A percentile compares a stretch with the other conserved stretches of the same genome.
Evolutionary conservation across 306 rosid species (phyloP).

Genomic region (Trifolium repens): DNA sequence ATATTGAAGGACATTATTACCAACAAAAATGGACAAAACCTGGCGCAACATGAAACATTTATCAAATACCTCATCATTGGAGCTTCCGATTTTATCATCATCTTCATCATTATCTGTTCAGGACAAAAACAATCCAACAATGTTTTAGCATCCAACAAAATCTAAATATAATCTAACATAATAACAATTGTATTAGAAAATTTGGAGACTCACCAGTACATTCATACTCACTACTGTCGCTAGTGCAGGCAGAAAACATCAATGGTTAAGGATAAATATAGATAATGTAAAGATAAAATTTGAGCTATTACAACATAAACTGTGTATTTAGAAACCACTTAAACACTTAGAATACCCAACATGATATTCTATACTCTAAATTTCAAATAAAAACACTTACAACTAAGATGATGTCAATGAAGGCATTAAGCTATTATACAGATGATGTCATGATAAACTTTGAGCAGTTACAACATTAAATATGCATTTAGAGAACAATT

Average conservation of each 20-base stretch:
- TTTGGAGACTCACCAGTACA: constrained; percentile 51
- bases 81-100: constrained; percentile 44
- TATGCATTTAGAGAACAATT: not conserved
- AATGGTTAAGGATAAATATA: constrained; percentile 56
- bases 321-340: not conserved
- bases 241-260: constrained; percentile 48
- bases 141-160: constrained; percentile 1
- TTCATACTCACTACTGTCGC: constrained; percentile 44
- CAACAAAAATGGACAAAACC: not conserved
- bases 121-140: not conserved
- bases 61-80: constrained; percentile 57
- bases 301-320: not conserved
- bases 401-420: not conserved
- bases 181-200: not conserved
- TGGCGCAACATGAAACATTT: not conserved
- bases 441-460: not conserved
- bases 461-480: not conserved
- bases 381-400: not conserved
- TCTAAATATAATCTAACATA: not conserved
- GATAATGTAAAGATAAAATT: not conserved
- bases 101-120: constrained; percentile 54
- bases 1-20: not conserved
- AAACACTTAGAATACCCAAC: not conserved
- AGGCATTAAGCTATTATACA: not conserved
- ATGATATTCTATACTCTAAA: not conserved